These are phyloP conservation scores for Tylopilus plumbeoviolaceoides DNA, from an alignment of 768 basidiomycete genomes.

Conservation along the genomic window DNA sequence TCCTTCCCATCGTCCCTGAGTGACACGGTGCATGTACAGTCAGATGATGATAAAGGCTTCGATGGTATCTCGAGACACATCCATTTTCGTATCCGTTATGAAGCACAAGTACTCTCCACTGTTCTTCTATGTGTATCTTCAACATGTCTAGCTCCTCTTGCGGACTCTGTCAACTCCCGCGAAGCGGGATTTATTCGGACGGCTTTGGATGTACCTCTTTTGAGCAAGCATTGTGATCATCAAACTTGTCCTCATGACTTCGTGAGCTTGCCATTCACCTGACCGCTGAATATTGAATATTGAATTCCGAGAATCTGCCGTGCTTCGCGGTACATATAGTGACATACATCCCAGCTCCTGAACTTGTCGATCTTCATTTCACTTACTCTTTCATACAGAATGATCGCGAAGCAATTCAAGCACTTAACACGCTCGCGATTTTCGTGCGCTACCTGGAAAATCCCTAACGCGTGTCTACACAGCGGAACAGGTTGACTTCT, in stretches of 20 bases:
- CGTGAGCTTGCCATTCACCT: neutral
- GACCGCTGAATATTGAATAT: no score
- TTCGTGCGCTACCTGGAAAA: neutral
- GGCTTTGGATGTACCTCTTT: neutral
- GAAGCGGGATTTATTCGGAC: neutral
- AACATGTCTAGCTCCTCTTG: neutral
- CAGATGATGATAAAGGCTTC: neutral
- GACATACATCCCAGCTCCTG: neutral
- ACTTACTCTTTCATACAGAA: neutral
- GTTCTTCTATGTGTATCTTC: neutral
- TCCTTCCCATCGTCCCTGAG: neutral
- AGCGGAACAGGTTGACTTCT: conserved; percentile 50
- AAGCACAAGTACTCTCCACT: neutral
- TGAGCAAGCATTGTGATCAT: neutral
- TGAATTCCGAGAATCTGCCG: neutral
- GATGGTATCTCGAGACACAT: neutral
- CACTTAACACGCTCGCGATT: conserved; percentile 35
- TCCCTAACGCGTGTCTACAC: neutral
- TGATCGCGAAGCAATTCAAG: neutral
- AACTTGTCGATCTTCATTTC: neutral
- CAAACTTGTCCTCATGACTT: neutral
- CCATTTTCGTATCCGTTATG: conserved; percentile 4
- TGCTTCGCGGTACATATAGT: neutral
- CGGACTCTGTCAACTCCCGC: neutral
- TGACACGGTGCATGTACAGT: neutral